Base-by-base conservation (phyloP, 148 eudicot genomes). In the Spergularia bocconei region DNA sequence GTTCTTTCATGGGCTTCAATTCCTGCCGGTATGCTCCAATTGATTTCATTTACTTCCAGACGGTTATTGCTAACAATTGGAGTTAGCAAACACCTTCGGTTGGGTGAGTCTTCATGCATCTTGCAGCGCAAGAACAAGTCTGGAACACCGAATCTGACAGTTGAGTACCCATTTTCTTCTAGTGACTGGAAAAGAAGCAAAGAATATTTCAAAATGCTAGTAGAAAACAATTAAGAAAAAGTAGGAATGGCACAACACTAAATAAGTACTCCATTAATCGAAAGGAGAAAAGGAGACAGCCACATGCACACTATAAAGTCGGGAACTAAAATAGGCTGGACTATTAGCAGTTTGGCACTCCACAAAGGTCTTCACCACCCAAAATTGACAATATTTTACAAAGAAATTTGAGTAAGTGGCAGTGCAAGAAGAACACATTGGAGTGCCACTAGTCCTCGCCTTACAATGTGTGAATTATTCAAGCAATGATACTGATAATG, bases 21-120 rank as follows among this genome's bases (percentile, higher is more conserved):
- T 12, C 98, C 97, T 51, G 85, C 84, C 58, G 96, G 93, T 63
- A 95, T 86, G 73, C 86, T 88, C 98, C 97, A 90, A 13, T 73
- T 76, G 36, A 77, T 73, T 13, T 68, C 70, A 54, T 68, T 58
- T 41, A 62, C 66, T 77, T 70, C 72, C 7, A 76, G 72, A 72
- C 69, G 60, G 70, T 70, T 63, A 50, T 15, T 38, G 17, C 44
- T 17, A 53, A 48, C 63, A 16, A 87, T 74, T 23, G 75, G 76
- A 47, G 77, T 63, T 38, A 85, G 16, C 23, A 79, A 63, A 79
- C 91, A 92, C 53, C 82, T 81, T 36, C 48, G 75, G 62, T 70
- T 36, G 8, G 61, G 48, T 21, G 78, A 67, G 7, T 75, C 70
- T 66, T 68, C 83, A 57, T 73, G 73, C 17, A 23, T 25, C 65